Base-by-base conservation (phyloP, 73 alveolate genomes). In the Tetrahymena thermophila region DNA sequence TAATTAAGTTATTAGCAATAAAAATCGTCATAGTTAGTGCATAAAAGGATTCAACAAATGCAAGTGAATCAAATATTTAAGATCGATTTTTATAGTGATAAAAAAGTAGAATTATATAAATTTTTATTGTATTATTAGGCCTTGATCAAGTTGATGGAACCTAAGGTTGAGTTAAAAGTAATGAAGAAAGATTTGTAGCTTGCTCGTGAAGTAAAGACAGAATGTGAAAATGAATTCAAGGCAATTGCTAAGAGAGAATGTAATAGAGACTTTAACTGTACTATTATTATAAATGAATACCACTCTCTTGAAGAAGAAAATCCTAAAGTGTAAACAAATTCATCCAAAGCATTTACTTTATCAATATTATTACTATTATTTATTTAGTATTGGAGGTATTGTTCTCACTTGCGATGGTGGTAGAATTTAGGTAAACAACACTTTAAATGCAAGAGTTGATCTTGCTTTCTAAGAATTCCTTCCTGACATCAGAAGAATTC, bases 361-460 rank as follows among this genome's bases (percentile, higher is more conserved):
- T 34, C 96, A 93, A 97, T 95, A 40, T 94, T 56, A 44, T 85
- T 43, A 84, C 71, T 97, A 43, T 97, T 85, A 56, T 93, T 94
- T 44, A 96, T 94, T 96, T 85, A 96, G 98, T 95, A 34, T 95
- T 93, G 99, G 99, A 13, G 99, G 99, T 43, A 96, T 97, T 21
- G 97, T 94, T 17, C 97, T 97, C 31, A 97, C 97, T 93, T 95
- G 98, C 42, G 96, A 96, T 50, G 96, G 96, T 93, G 97, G 97
- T 11, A 97, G 98, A 96, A 97, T 97, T 93, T 98, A 97, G 35
- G 96, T 98, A 89, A 97, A 98, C 31, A 97, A 97, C 95, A 97
- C 99, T 35, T 95, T 97, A 35, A 98, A 97, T 97, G 99, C 97
- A 28, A 97, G 99, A 96, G 95, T 97, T 6, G 97, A 94, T 57